Evolutionary conservation across 2,329 filamentous ascomycete genomes (phyloP), one percentile per base, ranked within the genome.

Genomic region (Neopestalotiopsis sp.): DNA sequence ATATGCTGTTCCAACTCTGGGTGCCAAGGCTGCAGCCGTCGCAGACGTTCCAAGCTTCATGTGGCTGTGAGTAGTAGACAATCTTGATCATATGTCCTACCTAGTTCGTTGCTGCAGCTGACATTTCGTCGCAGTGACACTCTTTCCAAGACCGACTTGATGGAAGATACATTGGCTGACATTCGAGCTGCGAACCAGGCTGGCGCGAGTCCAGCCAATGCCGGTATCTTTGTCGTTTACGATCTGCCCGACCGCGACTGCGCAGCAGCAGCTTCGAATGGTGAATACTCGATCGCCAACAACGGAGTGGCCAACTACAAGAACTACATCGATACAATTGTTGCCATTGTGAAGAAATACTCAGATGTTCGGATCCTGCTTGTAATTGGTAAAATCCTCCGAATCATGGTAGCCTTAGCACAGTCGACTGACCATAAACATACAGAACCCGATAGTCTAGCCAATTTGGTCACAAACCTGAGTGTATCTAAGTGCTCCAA

Each of bases 1-100:
- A 45, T 79, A 85, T 20, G 91, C 91, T 7, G 85, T 92, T 24
- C 90, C 91, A 9, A 88, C 86, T 17, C 79, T 93, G 69, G 86
- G 86, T 10, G 84, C 87, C 20, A 85, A 83, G 70, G 85, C 86
- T 5, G 82, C 83, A 24, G 83, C 82, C 62, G 85, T 86, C 45
- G 86, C 84, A 67, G 80, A 86, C 69, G 84, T 88, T 1, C 84
- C 86, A 32, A 84, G 82, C 63, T 88, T 86, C 77, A 83, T 84
- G 78, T 87, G 84, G 85, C 78, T 85, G 81, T 85, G 73, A 77
- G 78, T 78, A 63, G 65, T 52, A 3, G 63, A 67, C 65, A 58
- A 30, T 60, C 24, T 5, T 60, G 17, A 34, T 40, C 32, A 20
- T 30, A 6, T 10, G 1, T 10, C 34, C 10, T 38, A 38, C 6